Percentiles rank a stretch among this genome's conserved stretches.
Evolutionary conservation across 352 stramenopile species (phyloP).

Genomic region (Phytophthora multivora): DNA sequence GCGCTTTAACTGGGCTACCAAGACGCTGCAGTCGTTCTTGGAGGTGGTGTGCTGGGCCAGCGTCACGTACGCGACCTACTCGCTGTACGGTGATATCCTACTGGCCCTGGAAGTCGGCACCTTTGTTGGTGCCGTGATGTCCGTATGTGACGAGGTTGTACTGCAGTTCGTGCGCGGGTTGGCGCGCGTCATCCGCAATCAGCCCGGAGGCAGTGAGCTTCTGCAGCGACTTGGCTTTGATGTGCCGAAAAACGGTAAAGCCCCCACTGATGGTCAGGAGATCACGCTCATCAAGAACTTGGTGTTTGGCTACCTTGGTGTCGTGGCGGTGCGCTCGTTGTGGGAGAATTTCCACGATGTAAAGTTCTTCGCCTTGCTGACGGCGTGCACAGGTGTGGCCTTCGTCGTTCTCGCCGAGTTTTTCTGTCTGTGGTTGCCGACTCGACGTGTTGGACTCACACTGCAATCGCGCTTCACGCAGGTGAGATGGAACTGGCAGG

Average conservation of each 20-base stretch:
- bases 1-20: conserved; percentile 81
- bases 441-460: conserved; percentile 68
- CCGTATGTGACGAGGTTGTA: conserved; percentile 77
- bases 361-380: conserved; percentile 74
- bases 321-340: conserved; percentile 64
- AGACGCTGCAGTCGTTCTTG: conserved; percentile 87
- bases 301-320: conserved; percentile 75
- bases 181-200: conserved; percentile 73
- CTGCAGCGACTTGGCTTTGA: conserved; percentile 74
- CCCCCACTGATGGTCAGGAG: conserved; percentile 67
- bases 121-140: conserved; percentile 82
- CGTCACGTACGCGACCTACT: conserved; percentile 70
- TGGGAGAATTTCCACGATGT: conserved; percentile 75
- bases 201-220: conserved; percentile 58
- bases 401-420: conserved; percentile 81
- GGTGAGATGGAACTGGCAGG: conserved; percentile 62
- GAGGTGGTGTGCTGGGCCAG: conserved; percentile 75
- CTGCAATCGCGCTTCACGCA: conserved; percentile 78
- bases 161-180: conserved; percentile 69
- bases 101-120: conserved; percentile 71
- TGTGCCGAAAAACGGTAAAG: conserved; percentile 70
- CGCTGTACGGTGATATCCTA: conserved; percentile 60
- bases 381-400: conserved; percentile 63
- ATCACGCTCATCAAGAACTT: conserved; percentile 79
- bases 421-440: conserved; percentile 80